These are phyloP conservation scores for Corymbia calophylla DNA, from an alignment of 441 rosid species.

Conservation along the genomic window DNA sequence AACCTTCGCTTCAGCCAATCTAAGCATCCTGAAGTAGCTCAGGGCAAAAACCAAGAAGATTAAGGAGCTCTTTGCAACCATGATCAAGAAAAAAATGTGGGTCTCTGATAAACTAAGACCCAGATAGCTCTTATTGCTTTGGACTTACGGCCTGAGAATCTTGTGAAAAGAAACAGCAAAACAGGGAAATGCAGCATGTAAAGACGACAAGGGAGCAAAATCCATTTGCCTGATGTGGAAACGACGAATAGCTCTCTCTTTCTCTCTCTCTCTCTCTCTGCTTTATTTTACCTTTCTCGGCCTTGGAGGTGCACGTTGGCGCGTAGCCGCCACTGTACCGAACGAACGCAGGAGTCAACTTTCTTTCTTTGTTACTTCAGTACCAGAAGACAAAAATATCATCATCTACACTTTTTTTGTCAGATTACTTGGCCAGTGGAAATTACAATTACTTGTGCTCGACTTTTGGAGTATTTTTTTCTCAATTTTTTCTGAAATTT, in stretches of 20 bases:
- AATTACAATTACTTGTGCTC: background rate
- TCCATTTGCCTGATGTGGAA: background rate
- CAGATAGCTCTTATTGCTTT: background rate
- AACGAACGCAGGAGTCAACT: background rate
- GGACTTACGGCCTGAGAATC: background rate
- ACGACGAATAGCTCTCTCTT: background rate
- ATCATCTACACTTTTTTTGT: background rate
- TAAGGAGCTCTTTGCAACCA: background rate
- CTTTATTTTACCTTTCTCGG: background rate
- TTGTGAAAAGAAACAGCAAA: background rate
- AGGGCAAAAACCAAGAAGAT: background rate
- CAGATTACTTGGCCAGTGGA: background rate
- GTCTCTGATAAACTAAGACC: background rate
- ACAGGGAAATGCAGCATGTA: background rate
- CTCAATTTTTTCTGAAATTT: background rate
- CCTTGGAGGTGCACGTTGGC: background rate
- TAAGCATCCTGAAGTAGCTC: conserved; percentile 3
- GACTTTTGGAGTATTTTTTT: background rate
- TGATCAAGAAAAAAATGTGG: background rate
- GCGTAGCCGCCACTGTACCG: background rate
- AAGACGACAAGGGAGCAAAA: background rate
- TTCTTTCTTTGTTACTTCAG: background rate
- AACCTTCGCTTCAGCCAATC: background rate
- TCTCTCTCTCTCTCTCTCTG: background rate
- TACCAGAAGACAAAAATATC: background rate